Conservation (phyloP, 495 filamentous ascomycete species). For the Halenospora varia region DNA sequence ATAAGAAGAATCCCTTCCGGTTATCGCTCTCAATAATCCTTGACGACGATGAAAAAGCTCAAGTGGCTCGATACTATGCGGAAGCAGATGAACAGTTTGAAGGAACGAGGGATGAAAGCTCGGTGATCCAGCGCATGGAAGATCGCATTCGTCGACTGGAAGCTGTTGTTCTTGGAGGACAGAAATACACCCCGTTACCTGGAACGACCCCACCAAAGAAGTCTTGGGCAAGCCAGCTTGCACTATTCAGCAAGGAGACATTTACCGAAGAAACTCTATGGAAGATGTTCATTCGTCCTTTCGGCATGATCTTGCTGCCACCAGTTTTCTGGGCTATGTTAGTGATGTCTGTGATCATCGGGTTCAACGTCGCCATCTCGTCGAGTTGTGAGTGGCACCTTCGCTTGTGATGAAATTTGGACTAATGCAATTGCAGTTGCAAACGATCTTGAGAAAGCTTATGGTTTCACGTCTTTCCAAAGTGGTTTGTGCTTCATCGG, state of each 20-base stretch:
- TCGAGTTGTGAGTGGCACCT: conserved; percentile 17
- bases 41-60: conserved; percentile 8
- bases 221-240: conserved; percentile 5
- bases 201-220: background rate
- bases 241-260: conserved; percentile 12
- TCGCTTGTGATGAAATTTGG: background rate
- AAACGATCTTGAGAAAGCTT: conserved; percentile 37
- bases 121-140: conserved; percentile 9
- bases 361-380: conserved; percentile 5
- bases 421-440: conserved; percentile 26
- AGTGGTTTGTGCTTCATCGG: conserved; percentile 44
- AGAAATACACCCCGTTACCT: background rate
- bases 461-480: conserved; percentile 44
- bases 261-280: conserved; percentile 41
- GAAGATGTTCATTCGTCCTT: conserved; percentile 41
- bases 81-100: background rate
- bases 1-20: conserved; percentile 8
- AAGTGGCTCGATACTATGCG: background rate
- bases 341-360: conserved; percentile 24
- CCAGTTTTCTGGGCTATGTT: conserved; percentile 49
- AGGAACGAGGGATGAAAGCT: background rate
- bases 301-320: conserved; percentile 42
- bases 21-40: conserved; percentile 12
- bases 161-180: conserved; percentile 1
- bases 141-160: conserved; percentile 12